Conservation (phyloP, 1,139 yeast genomes). For the Saccharomyces hybrid region DNA sequence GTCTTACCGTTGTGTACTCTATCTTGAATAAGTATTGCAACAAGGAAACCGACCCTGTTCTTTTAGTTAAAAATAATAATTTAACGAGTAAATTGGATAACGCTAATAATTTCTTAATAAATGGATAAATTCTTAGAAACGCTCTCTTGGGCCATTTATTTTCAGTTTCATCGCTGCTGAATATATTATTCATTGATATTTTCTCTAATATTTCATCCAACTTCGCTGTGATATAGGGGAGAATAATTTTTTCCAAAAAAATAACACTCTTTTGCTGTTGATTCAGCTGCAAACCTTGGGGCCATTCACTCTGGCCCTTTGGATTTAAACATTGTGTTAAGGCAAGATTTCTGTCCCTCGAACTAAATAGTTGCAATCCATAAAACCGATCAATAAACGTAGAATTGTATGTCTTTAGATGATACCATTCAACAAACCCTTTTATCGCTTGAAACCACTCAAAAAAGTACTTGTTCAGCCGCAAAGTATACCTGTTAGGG, state of each 20-base stretch:
- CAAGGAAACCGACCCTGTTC: conserved; percentile 55
- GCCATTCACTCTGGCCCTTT: conserved; percentile 15
- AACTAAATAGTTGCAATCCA: conserved; percentile 65
- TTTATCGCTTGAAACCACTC: conserved; percentile 49
- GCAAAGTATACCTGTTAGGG: conserved; percentile 58
- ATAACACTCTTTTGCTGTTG: conserved; percentile 50
- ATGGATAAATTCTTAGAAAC: conserved; percentile 59
- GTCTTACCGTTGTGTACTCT: conserved; percentile 62
- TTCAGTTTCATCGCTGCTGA: conserved; percentile 37
- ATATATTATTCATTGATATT: conserved; percentile 51
- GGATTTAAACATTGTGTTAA: conserved; percentile 14
- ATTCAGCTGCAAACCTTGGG: conserved; percentile 40
- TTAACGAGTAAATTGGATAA: conserved; percentile 53
- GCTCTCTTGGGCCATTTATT: conserved; percentile 39
- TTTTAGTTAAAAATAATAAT: conserved; percentile 61
- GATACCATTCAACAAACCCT: conserved; percentile 67
- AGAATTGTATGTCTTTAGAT: conserved; percentile 68
- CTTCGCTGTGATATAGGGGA: conserved; percentile 65
- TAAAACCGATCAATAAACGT: conserved; percentile 89
- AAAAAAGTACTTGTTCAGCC: conserved; percentile 72
- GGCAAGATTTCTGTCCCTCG: conserved; percentile 29
- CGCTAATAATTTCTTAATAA: conserved; percentile 42
- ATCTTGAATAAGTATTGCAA: conserved; percentile 57
- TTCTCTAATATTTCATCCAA: conserved; percentile 58
- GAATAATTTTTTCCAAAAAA: conserved; percentile 54